phyloP scores from a whole-genome alignment of 257 asterid genomes.

The Solanum habrochaites region DNA sequence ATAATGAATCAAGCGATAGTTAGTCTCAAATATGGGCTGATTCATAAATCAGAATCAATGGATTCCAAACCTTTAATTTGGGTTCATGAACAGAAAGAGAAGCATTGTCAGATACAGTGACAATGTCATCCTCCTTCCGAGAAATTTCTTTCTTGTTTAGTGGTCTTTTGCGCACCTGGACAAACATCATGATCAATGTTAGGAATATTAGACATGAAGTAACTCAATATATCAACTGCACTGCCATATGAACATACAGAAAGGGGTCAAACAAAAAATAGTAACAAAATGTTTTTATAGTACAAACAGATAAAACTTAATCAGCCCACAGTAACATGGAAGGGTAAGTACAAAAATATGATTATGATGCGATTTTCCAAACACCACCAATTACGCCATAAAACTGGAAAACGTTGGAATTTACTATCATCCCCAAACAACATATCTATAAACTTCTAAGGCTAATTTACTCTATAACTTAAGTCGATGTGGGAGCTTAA shows the following conservation, averaged over 20 bases:
- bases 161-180: slow-evolving; percentile 97
- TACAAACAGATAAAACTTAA: neutral
- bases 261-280: neutral
- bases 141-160: slow-evolving; percentile 85
- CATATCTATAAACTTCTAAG: neutral
- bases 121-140: slow-evolving; percentile 93
- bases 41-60: neutral
- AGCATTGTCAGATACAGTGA: slow-evolving; percentile 68
- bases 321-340: neutral
- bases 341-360: neutral
- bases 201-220: neutral
- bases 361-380: neutral
- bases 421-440: neutral
- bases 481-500: neutral
- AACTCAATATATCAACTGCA: neutral
- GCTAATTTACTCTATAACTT: neutral
- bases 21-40: neutral
- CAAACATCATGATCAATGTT: neutral
- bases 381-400: neutral
- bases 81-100: slow-evolving; percentile 88
- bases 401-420: neutral
- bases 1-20: slow-evolving; percentile 20
- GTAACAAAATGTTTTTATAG: neutral
- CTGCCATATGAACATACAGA: neutral
- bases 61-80: slow-evolving; percentile 64